Base-by-base conservation (phyloP, 176 grass and related monocot species). In the Avena sativa region DNA sequence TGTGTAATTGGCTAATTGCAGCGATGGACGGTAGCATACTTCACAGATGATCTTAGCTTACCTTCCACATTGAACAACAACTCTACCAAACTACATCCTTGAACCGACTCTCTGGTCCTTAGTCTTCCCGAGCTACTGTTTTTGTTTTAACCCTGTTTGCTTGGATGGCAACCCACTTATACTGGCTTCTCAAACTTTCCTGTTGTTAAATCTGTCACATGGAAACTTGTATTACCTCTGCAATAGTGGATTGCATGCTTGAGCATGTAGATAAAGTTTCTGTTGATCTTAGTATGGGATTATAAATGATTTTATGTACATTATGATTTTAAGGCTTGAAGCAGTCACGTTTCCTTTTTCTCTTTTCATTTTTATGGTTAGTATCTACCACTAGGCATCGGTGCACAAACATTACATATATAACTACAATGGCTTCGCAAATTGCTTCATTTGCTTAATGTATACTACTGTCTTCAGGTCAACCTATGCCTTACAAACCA, bases 401-500 rank as follows among this genome's bases (percentile, higher is more conserved):
- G 56, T 47, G 32, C 65, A 64, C 44, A 87, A 78, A 28, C 25
- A 55, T n/a, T 53, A 56, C 8, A n/a, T 74, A 51, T 4, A 40
- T 34, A 53, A 26, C 19, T 50, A 51, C 32, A 12, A 20, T 50
- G n/a, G 5, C 12, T 58, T 63, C 64, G 30, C 12, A 8, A 25
- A 51, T 77, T 71, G 0, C 17, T 85, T 81, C n/a, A 58, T 21
- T 71, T 63, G 16, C 81, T 79, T 84, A 81, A 90, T 79, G 16
- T 70, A 71, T 15, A 36, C 16, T 36, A 71, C 48, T 68, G 3
- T 83, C 63, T 84, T 90, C 83, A 99, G 97, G 97, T 99, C 23
- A 88, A 94, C 80, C 38, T 99, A 57, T 92, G 94, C 73, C 88
- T 99, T 83, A 81, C 82, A 87, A 99, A 96, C 74, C 89, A 93